Evolutionary conservation across 1,284 basidiomycete species (phyloP).

Genomic region (Bjerkandera adusta): DNA sequence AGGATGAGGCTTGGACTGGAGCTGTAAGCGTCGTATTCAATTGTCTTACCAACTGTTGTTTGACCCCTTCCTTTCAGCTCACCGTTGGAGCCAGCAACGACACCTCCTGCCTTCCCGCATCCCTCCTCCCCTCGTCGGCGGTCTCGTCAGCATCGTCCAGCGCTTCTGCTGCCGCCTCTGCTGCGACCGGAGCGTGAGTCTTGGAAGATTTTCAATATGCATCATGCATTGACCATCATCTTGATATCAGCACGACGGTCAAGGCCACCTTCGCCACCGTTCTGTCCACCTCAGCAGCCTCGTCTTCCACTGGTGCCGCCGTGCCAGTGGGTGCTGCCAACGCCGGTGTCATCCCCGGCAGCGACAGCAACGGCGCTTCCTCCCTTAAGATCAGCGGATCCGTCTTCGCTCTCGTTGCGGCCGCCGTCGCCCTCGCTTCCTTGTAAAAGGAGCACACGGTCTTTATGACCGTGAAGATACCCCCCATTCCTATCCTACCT

Average conservation of each 20-base stretch:
- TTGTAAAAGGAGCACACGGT: background rate
- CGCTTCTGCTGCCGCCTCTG: constrained; percentile 13
- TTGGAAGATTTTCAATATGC: constrained; percentile 18
- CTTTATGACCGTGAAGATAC: constrained; percentile 5
- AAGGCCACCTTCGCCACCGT: constrained; percentile 18
- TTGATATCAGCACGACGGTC: constrained; percentile 4
- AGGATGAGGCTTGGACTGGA: constrained; percentile 64
- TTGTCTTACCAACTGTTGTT: too few relatives aligned
- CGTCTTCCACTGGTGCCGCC: constrained; percentile 20
- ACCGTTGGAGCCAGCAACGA: constrained; percentile 48
- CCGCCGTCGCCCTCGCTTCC: constrained; percentile 26
- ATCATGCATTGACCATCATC: constrained; percentile 1
- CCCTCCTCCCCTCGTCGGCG: constrained; percentile 19
- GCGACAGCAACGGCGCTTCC: constrained; percentile 25
- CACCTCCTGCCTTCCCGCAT: constrained; percentile 43
- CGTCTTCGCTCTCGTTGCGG: constrained; percentile 26
- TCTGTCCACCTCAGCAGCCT: constrained; percentile 20
- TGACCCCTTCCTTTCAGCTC: constrained; percentile 45
- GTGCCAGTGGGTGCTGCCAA: constrained; percentile 51
- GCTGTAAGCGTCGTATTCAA: constrained; percentile 38
- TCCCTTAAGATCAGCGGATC: constrained; percentile 24
- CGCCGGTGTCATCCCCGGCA: constrained; percentile 43
- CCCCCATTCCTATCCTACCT: background rate
- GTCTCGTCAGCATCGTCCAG: constrained; percentile 10
- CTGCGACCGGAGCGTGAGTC: constrained; percentile 20